phyloP scores from a whole-genome alignment of 768 basidiomycete species.

The Heimioporus sp. region DNA sequence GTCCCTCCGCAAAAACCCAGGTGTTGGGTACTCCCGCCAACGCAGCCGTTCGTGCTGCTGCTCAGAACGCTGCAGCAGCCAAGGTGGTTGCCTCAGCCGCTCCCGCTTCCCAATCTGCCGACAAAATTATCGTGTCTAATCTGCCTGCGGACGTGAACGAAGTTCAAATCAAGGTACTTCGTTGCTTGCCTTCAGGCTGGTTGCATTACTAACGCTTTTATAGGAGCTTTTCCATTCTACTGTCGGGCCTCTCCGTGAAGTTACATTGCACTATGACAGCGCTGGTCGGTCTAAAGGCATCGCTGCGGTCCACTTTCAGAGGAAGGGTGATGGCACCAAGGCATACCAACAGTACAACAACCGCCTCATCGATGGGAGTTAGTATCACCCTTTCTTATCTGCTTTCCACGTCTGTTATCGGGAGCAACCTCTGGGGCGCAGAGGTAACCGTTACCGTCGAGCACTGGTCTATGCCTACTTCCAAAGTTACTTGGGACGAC shows the following conservation, averaged over 20 bases:
- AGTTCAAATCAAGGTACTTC: conserved; percentile 82
- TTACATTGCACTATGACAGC: conserved; percentile 82
- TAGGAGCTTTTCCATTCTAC: conserved; percentile 94
- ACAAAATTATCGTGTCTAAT: conserved; percentile 96
- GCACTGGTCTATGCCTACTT: conserved; percentile 22
- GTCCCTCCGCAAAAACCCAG: conserved; percentile 50
- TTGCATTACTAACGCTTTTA: conserved; percentile 2
- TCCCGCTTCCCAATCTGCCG: conserved; percentile 44
- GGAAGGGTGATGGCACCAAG: conserved; percentile 86
- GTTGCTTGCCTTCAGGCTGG: not conserved
- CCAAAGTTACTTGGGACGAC: conserved; percentile 23
- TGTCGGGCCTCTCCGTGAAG: conserved; percentile 82
- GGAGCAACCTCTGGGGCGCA: conserved; percentile 15
- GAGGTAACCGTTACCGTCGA: conserved; percentile 20
- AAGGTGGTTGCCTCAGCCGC: conserved; percentile 41
- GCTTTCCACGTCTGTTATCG: conserved; percentile 30
- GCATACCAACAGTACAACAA: conserved; percentile 96
- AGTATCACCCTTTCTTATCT: conserved; percentile 68
- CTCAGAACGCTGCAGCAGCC: conserved; percentile 40
- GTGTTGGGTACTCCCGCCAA: conserved; percentile 56
- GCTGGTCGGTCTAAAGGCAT: conserved; percentile 88
- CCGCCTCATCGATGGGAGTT: conserved; percentile 99
- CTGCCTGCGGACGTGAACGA: conserved; percentile 94
- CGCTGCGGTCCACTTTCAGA: conserved; percentile 82
- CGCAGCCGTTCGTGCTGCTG: conserved; percentile 53